A percentile compares a stretch with the other conserved stretches of the same genome.
These are phyloP conservation scores for Aspergillus neotritici DNA, from an alignment of 2,329 filamentous ascomycete genomes.

Conservation along the genomic window DNA sequence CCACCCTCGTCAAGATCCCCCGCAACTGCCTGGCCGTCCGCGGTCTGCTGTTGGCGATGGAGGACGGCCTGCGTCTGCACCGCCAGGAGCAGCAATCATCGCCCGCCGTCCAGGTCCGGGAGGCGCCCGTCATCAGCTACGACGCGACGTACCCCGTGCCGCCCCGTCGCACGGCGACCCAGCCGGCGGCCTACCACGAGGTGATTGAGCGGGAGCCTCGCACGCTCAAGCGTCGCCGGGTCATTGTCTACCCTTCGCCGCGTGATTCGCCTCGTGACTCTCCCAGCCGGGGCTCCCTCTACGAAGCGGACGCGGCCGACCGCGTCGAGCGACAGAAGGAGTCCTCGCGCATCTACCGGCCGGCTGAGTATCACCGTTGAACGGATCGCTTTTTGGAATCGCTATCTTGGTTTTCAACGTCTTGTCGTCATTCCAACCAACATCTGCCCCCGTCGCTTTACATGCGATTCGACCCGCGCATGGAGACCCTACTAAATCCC, in stretches of 20 bases:
- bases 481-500: too few relatives aligned
- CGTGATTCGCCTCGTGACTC: slow-evolving; percentile 29
- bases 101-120: slow-evolving; percentile 9
- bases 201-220: slow-evolving; percentile 27
- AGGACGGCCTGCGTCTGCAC: slow-evolving; percentile 34
- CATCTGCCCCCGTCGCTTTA: too few relatives aligned
- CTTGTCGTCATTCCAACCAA: too few relatives aligned
- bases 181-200: slow-evolving; percentile 15
- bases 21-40: slow-evolving; percentile 29
- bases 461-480: too few relatives aligned
- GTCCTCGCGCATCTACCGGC: slow-evolving; percentile 25
- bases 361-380: slow-evolving; percentile 29
- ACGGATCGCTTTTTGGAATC: neutral
- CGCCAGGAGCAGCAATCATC: slow-evolving; percentile 6
- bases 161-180: slow-evolving; percentile 20
- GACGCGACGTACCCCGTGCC: slow-evolving; percentile 28
- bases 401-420: too few relatives aligned
- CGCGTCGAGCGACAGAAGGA: slow-evolving; percentile 30
- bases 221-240: slow-evolving; percentile 22
- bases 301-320: slow-evolving; percentile 29
- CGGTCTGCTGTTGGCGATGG: slow-evolving; percentile 39
- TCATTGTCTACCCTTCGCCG: slow-evolving; percentile 33
- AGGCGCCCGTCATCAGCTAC: slow-evolving; percentile 26
- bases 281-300: slow-evolving; percentile 32
- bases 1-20: slow-evolving; percentile 41